A percentile compares a stretch with the other conserved stretches of the same genome.
phyloP scores from a whole-genome alignment of 345 rosid species.

The Murraya paniculata region DNA sequence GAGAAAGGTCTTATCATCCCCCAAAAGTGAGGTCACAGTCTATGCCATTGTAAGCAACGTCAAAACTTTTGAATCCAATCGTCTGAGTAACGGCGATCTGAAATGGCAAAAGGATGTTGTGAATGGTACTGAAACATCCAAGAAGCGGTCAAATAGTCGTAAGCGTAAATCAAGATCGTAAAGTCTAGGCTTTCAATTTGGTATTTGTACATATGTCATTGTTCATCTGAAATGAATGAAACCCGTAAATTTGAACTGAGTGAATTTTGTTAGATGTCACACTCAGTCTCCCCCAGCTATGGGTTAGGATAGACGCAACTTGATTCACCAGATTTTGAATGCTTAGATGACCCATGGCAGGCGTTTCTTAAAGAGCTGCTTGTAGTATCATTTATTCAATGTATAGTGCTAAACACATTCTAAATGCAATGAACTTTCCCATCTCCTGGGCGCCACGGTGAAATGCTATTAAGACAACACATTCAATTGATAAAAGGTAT shows the following conservation, averaged over 20 bases:
- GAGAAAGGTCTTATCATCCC: constrained; percentile 32
- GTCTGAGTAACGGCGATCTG: constrained; percentile 41
- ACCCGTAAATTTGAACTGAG: constrained; percentile 35
- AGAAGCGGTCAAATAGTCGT: constrained; percentile 55
- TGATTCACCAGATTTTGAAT: not conserved
- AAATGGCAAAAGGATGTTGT: constrained; percentile 41
- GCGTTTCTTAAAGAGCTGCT: not conserved
- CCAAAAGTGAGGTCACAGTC: constrained; percentile 52
- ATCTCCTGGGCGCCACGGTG: not conserved
- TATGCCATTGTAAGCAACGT: constrained; percentile 71
- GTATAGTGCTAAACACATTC: not conserved
- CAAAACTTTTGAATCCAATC: constrained; percentile 39
- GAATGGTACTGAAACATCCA: constrained; percentile 31
- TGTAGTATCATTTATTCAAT: not conserved
- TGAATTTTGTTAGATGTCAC: constrained; percentile 66
- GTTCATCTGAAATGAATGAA: constrained; percentile 12
- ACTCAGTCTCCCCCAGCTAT: constrained; percentile 45
- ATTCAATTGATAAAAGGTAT: not conserved
- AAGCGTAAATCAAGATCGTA: constrained; percentile 46
- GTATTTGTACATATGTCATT: constrained; percentile 19
- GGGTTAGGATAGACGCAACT: constrained; percentile 7
- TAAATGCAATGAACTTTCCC: not conserved
- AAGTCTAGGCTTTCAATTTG: not conserved
- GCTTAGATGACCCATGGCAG: not conserved
- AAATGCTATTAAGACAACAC: not conserved